Evolutionary conservation across 176 grass and related monocot species (phyloP).

Genomic region (Pontederia crassipes): DNA sequence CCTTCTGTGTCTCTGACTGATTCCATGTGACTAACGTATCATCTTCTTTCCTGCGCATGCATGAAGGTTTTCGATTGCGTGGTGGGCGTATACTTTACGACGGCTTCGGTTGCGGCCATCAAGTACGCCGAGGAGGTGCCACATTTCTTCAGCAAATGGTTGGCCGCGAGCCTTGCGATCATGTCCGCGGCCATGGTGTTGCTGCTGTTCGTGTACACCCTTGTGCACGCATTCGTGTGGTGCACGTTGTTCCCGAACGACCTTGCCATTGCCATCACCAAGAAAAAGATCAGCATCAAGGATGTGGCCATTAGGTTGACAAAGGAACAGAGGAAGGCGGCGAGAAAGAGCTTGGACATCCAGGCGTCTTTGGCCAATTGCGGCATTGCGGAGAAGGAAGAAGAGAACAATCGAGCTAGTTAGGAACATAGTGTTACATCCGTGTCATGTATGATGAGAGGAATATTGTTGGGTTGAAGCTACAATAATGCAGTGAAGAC

Average conservation of each 20-base stretch:
- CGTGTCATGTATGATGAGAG: too few relatives aligned
- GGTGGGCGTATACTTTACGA: constrained; percentile 97
- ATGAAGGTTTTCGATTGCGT: constrained; percentile 67
- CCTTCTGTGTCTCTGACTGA: constrained; percentile 2
- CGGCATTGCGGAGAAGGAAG: too few relatives aligned
- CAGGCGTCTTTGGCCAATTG: too few relatives aligned
- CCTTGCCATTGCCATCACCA: constrained; percentile 88
- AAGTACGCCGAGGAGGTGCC: constrained; percentile 71
- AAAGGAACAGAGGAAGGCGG: too few relatives aligned
- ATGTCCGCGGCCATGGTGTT: constrained; percentile 44
- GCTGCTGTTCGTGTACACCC: constrained; percentile 45
- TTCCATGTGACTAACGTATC: not conserved
- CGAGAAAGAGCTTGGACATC: too few relatives aligned
- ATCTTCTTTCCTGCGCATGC: not conserved
- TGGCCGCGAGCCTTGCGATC: constrained; percentile 47
- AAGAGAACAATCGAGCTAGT: too few relatives aligned
- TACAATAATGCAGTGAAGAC: too few relatives aligned
- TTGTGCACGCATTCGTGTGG: constrained; percentile 64
- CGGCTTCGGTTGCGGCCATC: constrained; percentile 63
- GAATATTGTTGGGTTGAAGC: too few relatives aligned
- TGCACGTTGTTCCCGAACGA: constrained; percentile 90
- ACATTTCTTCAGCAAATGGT: constrained; percentile 52
- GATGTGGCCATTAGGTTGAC: too few relatives aligned
- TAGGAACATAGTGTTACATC: too few relatives aligned
- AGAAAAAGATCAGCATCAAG: not conserved